These are phyloP conservation scores for Acer yangbiense DNA, from an alignment of 345 rosid species.

Conservation along the genomic window DNA sequence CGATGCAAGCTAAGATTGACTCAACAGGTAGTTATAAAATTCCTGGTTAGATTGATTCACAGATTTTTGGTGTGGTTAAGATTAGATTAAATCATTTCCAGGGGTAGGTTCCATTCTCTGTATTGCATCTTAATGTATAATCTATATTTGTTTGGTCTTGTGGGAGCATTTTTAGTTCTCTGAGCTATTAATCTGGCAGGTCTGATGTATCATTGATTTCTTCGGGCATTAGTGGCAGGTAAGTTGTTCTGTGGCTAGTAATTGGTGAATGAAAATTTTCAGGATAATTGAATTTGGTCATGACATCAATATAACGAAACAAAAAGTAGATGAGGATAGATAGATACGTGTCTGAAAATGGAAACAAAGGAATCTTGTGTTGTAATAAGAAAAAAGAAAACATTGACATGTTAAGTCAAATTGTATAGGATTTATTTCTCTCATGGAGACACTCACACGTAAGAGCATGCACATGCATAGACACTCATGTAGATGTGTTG, in stretches of 20 bases:
- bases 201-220: slow-evolving; percentile 25
- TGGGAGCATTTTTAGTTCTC: slow-evolving; percentile 19
- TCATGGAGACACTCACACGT: background rate
- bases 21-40: slow-evolving; percentile 24
- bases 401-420: background rate
- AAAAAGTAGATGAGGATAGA: background rate
- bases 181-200: slow-evolving; percentile 33
- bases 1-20: slow-evolving; percentile 20
- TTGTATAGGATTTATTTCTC: background rate
- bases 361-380: background rate
- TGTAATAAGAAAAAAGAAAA: background rate
- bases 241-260: slow-evolving; percentile 28
- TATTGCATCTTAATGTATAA: slow-evolving; percentile 13
- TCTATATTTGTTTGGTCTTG: slow-evolving; percentile 11
- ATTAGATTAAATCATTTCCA: slow-evolving; percentile 14
- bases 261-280: slow-evolving; percentile 11
- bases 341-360: background rate
- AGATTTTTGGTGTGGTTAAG: slow-evolving; percentile 2
- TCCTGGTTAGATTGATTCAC: slow-evolving; percentile 14
- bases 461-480: background rate
- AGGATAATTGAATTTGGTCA: background rate
- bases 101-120: slow-evolving; percentile 29
- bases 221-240: slow-evolving; percentile 27
- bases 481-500: background rate
- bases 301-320: background rate